Evolutionary conservation across 768 basidiomycete genomes (phyloP), one percentile per base, ranked within the genome.

Genomic region (Leccinum disarticulatum): DNA sequence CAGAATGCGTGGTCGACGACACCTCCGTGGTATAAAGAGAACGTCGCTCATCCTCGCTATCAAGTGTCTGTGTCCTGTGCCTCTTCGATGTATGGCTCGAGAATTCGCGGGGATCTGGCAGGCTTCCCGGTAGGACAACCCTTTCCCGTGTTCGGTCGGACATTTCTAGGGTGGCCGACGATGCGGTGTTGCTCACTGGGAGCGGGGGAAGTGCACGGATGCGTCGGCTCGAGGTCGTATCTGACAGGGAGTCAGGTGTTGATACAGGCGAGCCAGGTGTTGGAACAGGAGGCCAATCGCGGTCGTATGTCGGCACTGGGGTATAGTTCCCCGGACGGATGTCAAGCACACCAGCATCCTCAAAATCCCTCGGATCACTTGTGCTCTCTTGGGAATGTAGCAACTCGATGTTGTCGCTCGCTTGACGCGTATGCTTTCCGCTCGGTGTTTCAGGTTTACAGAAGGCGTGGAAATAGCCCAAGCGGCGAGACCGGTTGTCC

Each of bases 401-500:
- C 55, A 73, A 38, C 58, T 75, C 70, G 53, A 73, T 62, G 7
- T 64, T 47, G 58, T 75, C 74, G 15, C 74, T 74, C 33, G 43
- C 48, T 53, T 65, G 64, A 31, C 70, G 68, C 38, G 62, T 35
- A 41, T 74, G 72, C 14, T 52, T 17, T 13, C 52, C 35, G 10
- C 56, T 30, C 41, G 19, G 17, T 38, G 59, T 43, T 2, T 58
- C 54, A 2, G 68, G 73, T 17, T 28, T 31, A 30, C 70, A 59
- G 36, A 73, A 36, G 7, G 72, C 66, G 13, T 74, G 73, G 33
- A 72, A 75, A 35, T 67, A 73, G n/a, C 70, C 74, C 55, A 74
- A 46, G 19, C 70, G 70, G 30, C 68, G 68, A 14, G 68, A 72
- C 43, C 79, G 77, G 27, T 73, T 70, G 43, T 67, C 74, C 19